Conservation (phyloP, 306 rosid genomes). For the Cucurbita argyrosperma region DNA sequence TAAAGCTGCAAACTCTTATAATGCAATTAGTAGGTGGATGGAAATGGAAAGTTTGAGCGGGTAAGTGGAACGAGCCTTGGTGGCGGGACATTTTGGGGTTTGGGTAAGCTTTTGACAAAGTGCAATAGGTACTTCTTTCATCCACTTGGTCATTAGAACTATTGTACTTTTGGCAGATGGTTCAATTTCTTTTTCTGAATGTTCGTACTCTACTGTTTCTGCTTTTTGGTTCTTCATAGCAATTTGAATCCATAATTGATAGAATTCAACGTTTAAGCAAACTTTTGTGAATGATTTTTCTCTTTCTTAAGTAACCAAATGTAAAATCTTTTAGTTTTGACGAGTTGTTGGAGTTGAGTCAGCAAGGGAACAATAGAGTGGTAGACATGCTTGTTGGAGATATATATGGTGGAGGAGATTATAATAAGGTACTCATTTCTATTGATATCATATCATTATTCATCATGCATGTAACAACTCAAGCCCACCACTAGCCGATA, state of each 20-base stretch:
- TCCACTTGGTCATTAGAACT: conserved; percentile 4
- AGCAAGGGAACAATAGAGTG: conserved; percentile 69
- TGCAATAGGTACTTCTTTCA: conserved; percentile 51
- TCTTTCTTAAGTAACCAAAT: conserved; percentile 2
- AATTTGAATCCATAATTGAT: not conserved
- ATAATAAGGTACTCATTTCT: conserved; percentile 49
- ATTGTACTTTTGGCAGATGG: not conserved
- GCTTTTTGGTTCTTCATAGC: not conserved
- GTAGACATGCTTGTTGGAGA: conserved; percentile 98
- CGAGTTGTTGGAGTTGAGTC: conserved; percentile 86
- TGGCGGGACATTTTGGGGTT: conserved; percentile 97
- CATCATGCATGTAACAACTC: not conserved
- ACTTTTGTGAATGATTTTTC: not conserved
- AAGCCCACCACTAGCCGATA: no score
- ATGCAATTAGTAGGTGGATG: conserved; percentile 58
- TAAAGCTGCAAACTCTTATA: conserved; percentile 4
- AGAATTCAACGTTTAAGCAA: not conserved
- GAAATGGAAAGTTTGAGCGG: conserved; percentile 76
- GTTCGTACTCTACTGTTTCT: not conserved
- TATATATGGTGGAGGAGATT: conserved; percentile 84
- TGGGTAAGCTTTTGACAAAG: conserved; percentile 82
- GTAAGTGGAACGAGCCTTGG: conserved; percentile 97
- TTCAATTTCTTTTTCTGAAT: not conserved
- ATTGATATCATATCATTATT: not conserved
- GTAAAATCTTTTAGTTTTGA: conserved; percentile 49